Conservation (phyloP, 768 basidiomycete species). For the Pleurotus eryngii region DNA sequence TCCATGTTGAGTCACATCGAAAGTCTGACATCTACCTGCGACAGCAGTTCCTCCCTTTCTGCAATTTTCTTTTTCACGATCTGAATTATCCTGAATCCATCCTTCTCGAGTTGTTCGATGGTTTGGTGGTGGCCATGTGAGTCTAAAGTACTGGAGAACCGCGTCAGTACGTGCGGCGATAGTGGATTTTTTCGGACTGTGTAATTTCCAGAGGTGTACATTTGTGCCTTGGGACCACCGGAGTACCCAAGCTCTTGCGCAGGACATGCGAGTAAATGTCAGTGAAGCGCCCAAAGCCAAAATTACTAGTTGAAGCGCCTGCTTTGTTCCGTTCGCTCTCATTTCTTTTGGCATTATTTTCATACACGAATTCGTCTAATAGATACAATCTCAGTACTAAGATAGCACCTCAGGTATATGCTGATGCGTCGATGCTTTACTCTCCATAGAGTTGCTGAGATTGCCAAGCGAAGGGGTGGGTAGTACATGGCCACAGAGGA, state of each 20-base stretch:
- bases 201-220: not conserved
- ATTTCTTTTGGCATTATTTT: too few species aligned
- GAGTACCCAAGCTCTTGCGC: not conserved
- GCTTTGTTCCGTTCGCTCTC: too few species aligned
- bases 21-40: conserved; percentile 33
- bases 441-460: not conserved
- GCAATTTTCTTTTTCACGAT: conserved; percentile 53
- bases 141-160: not conserved
- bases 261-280: not conserved
- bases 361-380: too few species aligned
- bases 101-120: conserved; percentile 26
- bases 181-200: not conserved
- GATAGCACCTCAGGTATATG: too few species aligned
- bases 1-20: not conserved
- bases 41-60: conserved; percentile 41
- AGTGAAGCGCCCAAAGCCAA: not conserved
- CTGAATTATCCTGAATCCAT: conserved; percentile 50
- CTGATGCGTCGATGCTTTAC: too few species aligned
- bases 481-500: too few species aligned
- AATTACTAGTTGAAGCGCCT: not conserved
- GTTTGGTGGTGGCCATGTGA: not conserved
- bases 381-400: not conserved
- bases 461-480: not conserved
- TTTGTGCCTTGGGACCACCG: not conserved
- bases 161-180: not conserved